Evolutionary conservation across 208 protist species (phyloP), one percentile per base, ranked within the genome.

Genomic region (Crithidia expoeki): DNA sequence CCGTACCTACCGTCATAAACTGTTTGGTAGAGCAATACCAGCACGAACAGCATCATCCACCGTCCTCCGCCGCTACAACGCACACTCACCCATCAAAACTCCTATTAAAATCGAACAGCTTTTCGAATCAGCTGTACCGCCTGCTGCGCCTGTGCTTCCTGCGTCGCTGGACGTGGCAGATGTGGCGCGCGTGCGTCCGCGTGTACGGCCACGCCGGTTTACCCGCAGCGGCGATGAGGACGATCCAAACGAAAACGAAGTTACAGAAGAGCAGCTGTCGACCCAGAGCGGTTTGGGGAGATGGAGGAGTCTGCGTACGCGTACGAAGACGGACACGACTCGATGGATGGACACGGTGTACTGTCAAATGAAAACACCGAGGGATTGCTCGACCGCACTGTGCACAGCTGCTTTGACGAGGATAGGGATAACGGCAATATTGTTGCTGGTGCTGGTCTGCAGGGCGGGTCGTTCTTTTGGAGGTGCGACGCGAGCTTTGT

Each of bases 101-200:
- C 16, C 33, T 46, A 25, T 4, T 14, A 6, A 57, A 2, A 4
- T 19, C 36, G 11, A 36, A 14, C 58, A 21, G 28, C 10, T 30
- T 67, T 4, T 25, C 49, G 0, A 9, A 67, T 30, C 47, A 57
- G 21, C 33, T 67, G 11, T 67, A 67, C 47, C 61, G 61, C n/a
- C 47, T 67, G 2, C 42, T 67, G 61, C 61, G 61, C 9, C 47
- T 67, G 6, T 57, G 32, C 11, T 67, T 67, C 49, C 34, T 67
- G 61, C 61, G 61, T 5, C 61, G 61, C 12, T 67, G 47, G 61
- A 25, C 61, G 61, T 57, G 61, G 61, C 61, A 57, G 16, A 32
- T 67, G 33, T 67, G 46, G 46, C n/a, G 33, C 14, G 11, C n/a
- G 5, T 57, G 61, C 14, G 12, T 32, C 3, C 27, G 33, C 0